Percentiles rank a stretch among this genome's conserved stretches.
Evolutionary conservation across 2,329 filamentous ascomycete species (phyloP).

Genomic region (Fusarium pseudonygamai): DNA sequence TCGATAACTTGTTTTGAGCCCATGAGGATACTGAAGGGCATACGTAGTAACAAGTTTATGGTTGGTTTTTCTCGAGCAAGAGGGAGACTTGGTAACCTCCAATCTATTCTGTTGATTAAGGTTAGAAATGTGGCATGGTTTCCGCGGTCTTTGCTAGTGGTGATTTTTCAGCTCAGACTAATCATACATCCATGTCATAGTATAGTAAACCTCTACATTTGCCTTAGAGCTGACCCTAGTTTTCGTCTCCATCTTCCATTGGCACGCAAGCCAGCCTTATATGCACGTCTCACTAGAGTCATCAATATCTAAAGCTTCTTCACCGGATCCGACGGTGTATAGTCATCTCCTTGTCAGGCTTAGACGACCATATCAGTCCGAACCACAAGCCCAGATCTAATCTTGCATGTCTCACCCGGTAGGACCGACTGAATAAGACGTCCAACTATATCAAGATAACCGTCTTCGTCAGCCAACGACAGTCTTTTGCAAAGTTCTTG

Average conservation of each 20-base stretch:
- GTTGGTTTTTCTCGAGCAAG: neutral
- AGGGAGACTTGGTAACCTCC: accelerated
- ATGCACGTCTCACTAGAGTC: neutral
- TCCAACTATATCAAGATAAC: too few relatives aligned
- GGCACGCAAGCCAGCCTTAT: neutral
- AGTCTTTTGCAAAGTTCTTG: neutral
- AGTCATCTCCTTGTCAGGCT: neutral
- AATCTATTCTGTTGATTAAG: neutral
- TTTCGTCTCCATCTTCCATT: neutral
- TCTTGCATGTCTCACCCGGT: neutral
- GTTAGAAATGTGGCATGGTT: neutral
- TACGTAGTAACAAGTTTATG: too few relatives aligned
- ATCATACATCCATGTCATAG: neutral
- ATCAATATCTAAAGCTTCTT: neutral
- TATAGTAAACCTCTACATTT: neutral
- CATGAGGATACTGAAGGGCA: neutral
- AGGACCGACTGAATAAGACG: neutral
- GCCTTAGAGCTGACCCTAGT: neutral
- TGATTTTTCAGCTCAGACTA: too few relatives aligned
- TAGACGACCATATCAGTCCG: neutral
- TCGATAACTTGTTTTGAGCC: neutral
- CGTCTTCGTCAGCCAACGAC: neutral
- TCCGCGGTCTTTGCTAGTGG: neutral
- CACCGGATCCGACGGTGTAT: neutral
- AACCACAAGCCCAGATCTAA: neutral